phyloP scores from a whole-genome alignment of 768 basidiomycete genomes.

The Terana coerulea region DNA sequence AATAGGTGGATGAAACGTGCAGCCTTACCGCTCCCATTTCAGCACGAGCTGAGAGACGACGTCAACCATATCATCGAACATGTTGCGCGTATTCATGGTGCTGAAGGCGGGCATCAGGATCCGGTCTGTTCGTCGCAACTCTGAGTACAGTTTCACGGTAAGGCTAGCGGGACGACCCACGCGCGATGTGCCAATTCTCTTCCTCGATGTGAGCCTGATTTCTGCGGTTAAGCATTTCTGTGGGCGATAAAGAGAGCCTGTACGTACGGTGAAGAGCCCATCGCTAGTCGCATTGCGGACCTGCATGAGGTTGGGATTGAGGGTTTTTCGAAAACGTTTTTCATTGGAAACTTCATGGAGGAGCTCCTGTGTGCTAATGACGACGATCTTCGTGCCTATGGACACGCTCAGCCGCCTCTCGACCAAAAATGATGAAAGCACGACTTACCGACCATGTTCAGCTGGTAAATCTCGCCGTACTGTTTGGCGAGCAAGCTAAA shows the following conservation, averaged over 20 bases:
- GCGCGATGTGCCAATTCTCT: slow-evolving; percentile 43
- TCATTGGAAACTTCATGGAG: slow-evolving; percentile 42
- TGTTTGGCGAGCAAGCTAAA: slow-evolving; percentile 25
- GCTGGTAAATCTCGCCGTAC: slow-evolving; percentile 13
- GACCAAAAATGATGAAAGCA: not conserved
- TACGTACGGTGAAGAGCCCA: slow-evolving; percentile 37
- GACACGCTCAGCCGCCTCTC: not conserved
- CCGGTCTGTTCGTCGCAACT: slow-evolving; percentile 25
- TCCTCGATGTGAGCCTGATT: slow-evolving; percentile 34
- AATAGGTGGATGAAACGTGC: not conserved
- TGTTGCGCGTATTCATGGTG: slow-evolving; percentile 36
- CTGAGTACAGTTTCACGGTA: not conserved
- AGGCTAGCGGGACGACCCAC: slow-evolving; percentile 22
- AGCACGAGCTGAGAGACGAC: slow-evolving; percentile 39
- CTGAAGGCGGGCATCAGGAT: slow-evolving; percentile 42
- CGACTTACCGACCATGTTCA: slow-evolving; percentile 9
- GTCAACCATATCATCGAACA: slow-evolving; percentile 48
- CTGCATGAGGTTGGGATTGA: slow-evolving; percentile 28
- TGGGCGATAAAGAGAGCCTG: not conserved
- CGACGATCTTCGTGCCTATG: slow-evolving; percentile 15
- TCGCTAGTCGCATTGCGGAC: slow-evolving; percentile 37
- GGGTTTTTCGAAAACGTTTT: slow-evolving; percentile 36
- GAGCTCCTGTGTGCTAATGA: slow-evolving; percentile 34
- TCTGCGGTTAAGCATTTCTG: not conserved
- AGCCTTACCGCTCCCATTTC: slow-evolving; percentile 39